Conservation (phyloP, 2,329 filamentous ascomycete genomes). For the Pyricularia sp. region DNA sequence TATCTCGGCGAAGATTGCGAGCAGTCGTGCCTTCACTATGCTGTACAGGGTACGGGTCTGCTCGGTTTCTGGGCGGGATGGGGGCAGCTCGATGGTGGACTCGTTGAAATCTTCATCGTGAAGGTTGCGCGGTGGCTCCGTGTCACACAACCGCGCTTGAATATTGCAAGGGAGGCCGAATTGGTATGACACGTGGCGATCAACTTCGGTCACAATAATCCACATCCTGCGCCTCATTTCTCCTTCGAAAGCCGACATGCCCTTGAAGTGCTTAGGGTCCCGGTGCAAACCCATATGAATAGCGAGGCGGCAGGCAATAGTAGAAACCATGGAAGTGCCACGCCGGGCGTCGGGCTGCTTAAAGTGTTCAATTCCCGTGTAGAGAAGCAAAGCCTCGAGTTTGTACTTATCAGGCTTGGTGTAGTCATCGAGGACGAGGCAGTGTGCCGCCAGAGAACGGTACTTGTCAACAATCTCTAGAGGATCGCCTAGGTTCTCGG, state of each 20-base stretch:
- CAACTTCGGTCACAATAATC: conserved; percentile 30
- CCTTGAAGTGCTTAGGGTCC: conserved; percentile 27
- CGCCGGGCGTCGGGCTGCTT: conserved; percentile 12
- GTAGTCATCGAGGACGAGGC: conserved; percentile 18
- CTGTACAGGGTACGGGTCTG: conserved; percentile 20
- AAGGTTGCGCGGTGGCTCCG: conserved; percentile 29
- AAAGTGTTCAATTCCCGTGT: conserved; percentile 16
- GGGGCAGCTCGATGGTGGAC: conserved; percentile 25
- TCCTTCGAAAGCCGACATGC: conserved; percentile 32
- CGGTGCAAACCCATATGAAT: conserved; percentile 32
- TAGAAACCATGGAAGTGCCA: conserved; percentile 16
- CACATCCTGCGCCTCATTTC: conserved; percentile 40
- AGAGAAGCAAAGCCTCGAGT: conserved; percentile 15
- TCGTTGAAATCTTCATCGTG: conserved; percentile 40
- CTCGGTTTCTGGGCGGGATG: conserved; percentile 26
- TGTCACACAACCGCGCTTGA: conserved; percentile 31
- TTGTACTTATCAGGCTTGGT: conserved; percentile 16
- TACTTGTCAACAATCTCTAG: conserved; percentile 12
- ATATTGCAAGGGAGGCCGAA: conserved; percentile 39
- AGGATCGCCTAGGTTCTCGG: conserved; percentile 9
- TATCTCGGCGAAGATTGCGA: conserved; percentile 11
- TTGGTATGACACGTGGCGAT: conserved; percentile 36
- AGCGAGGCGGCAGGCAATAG: conserved; percentile 15
- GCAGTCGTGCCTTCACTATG: conserved; percentile 10
- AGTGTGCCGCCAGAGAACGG: conserved; percentile 14